A percentile compares a stretch with the other conserved stretches of the same genome.
Conservation (phyloP, 192 early-diverging fungal species). For the Coemansia sp. region DNA sequence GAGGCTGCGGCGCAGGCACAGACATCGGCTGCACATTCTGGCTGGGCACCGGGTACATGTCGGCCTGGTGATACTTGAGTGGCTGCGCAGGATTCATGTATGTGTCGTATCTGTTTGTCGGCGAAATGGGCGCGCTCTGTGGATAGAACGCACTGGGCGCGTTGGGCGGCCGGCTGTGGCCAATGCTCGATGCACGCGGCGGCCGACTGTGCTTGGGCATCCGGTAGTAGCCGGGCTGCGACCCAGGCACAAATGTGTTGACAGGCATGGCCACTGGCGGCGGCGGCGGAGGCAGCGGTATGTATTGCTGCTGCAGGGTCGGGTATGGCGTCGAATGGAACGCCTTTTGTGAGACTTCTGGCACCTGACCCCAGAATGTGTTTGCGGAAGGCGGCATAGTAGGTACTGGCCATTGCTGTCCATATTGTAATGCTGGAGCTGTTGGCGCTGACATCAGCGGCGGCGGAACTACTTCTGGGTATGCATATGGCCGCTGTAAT, state of each 20-base stretch:
- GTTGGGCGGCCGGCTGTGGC: constrained; percentile 1
- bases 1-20: not conserved
- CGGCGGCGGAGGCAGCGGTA: not conserved
- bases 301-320: constrained; percentile 8
- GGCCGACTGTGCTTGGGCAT: constrained; percentile 17
- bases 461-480: constrained; percentile 12
- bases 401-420: not conserved
- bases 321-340: constrained; percentile 4
- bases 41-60: not conserved
- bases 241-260: not conserved
- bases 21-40: constrained; percentile 2
- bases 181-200: not conserved
- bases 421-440: constrained; percentile 2
- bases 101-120: constrained; percentile 6
- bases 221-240: constrained; percentile 8
- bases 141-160: constrained; percentile 14
- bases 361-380: constrained; percentile 10
- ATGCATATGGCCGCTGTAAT: constrained; percentile 2
- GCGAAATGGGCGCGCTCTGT: constrained; percentile 41
- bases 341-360: not conserved
- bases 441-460: not conserved
- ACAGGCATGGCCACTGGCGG: not conserved
- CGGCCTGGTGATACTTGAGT: constrained; percentile 1
- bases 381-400: constrained; percentile 8
- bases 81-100: not conserved